Evolutionary conservation across 2,329 filamentous ascomycete species (phyloP).

Genomic region (Stemphylium lycopersici): DNA sequence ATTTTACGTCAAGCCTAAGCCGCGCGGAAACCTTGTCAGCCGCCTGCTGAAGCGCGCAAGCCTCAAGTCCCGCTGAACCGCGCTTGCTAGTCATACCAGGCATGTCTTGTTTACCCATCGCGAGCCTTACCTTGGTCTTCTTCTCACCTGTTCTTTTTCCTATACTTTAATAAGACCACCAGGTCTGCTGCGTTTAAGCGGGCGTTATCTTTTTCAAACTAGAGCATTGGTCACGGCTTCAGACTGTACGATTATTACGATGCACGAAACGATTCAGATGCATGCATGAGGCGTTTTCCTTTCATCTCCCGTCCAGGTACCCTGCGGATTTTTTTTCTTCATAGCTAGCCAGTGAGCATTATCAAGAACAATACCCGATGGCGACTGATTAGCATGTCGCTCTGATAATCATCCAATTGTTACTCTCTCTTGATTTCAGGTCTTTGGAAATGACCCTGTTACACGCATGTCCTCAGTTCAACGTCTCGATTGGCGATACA

Average conservation of each 20-base stretch:
- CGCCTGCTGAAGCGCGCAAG: constrained; percentile 48
- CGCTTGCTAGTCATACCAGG: background rate
- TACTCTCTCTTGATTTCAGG: background rate
- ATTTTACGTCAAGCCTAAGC: constrained; percentile 51
- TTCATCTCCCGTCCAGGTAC: constrained; percentile 9
- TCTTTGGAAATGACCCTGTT: background rate
- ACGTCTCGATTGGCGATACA: background rate
- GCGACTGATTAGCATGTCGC: constrained; percentile 2
- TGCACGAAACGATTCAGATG: constrained; percentile 17
- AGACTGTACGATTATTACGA: constrained; percentile 13
- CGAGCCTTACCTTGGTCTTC: background rate
- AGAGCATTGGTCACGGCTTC: background rate
- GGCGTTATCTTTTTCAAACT: constrained; percentile 3
- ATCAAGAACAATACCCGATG: constrained; percentile 19
- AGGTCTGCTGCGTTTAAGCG: constrained; percentile 16
- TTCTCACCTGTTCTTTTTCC: background rate
- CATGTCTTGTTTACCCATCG: background rate
- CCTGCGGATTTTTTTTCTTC: constrained; percentile 4
- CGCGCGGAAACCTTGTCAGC: constrained; percentile 42
- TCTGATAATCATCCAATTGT: background rate
- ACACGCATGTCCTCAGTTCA: background rate
- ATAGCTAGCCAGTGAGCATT: constrained; percentile 12
- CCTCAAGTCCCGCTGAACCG: constrained; percentile 32
- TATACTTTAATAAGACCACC: constrained; percentile 2
- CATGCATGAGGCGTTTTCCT: constrained; percentile 34